These are phyloP conservation scores for Immersiporthe knoxdaviesiana DNA, from an alignment of 2,329 filamentous ascomycete genomes.

Conservation along the genomic window DNA sequence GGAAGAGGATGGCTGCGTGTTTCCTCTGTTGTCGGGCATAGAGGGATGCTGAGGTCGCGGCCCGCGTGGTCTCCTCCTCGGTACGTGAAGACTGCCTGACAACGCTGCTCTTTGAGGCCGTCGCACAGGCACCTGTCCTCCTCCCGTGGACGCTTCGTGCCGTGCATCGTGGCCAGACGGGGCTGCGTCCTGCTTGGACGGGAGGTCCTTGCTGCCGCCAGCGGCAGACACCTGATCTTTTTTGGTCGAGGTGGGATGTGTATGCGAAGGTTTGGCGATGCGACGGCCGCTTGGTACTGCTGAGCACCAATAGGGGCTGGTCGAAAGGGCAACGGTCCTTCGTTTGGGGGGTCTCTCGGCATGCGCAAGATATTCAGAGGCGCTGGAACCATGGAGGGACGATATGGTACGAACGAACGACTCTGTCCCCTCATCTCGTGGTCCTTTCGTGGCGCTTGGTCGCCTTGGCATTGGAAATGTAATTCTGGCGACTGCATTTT, in stretches of 20 bases:
- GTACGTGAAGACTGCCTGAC: not conserved
- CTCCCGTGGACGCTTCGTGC: not conserved
- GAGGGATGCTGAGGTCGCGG: not conserved
- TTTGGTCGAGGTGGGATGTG: not conserved
- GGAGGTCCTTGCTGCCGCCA: not conserved
- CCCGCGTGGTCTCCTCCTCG: not conserved
- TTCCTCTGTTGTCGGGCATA: not conserved
- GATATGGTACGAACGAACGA: not conserved
- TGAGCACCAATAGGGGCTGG: not conserved
- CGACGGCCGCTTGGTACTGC: not conserved
- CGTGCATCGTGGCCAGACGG: not conserved
- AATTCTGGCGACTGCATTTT: not conserved
- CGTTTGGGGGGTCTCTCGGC: not conserved
- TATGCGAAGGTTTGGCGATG: not conserved
- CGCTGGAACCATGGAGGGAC: not conserved
- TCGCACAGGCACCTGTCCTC: not conserved
- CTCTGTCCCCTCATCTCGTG: not conserved
- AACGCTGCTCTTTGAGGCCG: not conserved
- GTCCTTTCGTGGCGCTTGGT: not conserved
- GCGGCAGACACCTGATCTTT: not conserved
- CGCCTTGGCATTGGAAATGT: not conserved
- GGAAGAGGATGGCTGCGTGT: not conserved
- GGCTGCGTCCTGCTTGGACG: not conserved
- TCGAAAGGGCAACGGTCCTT: not conserved
- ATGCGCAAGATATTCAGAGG: constrained; percentile 1